Evolutionary conservation across 257 asterid genomes (phyloP).

Genomic region (Fraxinus quadrangulata): DNA sequence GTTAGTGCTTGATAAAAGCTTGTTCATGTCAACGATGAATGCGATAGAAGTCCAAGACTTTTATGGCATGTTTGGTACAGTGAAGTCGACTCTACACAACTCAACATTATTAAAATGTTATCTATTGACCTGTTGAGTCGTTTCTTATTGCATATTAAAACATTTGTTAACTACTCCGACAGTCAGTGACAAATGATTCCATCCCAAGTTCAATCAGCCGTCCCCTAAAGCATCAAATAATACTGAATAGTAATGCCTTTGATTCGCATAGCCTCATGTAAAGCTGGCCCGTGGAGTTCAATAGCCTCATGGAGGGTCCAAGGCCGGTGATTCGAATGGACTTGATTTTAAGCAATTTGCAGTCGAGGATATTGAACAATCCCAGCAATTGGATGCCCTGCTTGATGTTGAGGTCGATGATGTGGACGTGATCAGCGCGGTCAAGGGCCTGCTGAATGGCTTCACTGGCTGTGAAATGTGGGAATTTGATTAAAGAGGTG

Average conservation of each 20-base stretch:
- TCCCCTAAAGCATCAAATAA: conserved; percentile 80
- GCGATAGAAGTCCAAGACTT: too few species aligned
- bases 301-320: conserved; percentile 61
- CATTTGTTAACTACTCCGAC: conserved; percentile 31
- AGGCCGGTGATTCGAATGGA: conserved; percentile 67
- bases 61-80: too few species aligned
- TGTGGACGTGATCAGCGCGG: conserved; percentile 62
- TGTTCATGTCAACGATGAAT: too few species aligned
- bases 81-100: too few species aligned
- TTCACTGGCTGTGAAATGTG: conserved; percentile 91
- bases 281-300: conserved; percentile 66
- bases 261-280: conserved; percentile 47
- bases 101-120: too few species aligned
- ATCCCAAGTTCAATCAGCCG: conserved; percentile 33
- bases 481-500: conserved; percentile 74
- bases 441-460: conserved; percentile 47
- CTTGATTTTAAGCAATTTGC: conserved; percentile 56
- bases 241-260: conserved; percentile 67
- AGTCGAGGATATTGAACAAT: conserved; percentile 74
- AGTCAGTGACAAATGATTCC: conserved; percentile 79
- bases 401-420: conserved; percentile 72
- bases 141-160: too few species aligned
- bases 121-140: too few species aligned
- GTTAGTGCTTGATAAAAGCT: too few species aligned
- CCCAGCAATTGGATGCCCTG: conserved; percentile 98